phyloP scores from a whole-genome alignment of 257 asterid genomes.

The Petrea volubilis region DNA sequence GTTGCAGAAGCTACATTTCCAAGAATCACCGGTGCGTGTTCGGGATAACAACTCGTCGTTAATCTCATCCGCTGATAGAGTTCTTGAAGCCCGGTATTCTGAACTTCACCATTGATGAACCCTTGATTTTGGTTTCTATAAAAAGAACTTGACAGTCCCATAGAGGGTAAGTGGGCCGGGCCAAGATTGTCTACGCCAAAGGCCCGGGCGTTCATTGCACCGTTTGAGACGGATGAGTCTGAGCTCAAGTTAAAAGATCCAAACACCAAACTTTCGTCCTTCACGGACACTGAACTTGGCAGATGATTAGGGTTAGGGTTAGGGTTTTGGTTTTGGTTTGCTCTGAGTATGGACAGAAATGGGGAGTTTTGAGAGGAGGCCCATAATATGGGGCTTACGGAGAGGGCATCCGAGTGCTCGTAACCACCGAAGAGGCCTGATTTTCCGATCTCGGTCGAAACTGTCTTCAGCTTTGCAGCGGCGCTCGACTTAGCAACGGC shows the following conservation, averaged over 20 bases:
- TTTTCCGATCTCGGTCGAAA: constrained; percentile 37
- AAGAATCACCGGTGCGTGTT: constrained; percentile 36
- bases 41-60: constrained; percentile 40
- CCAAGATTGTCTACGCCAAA: constrained; percentile 35
- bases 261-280: constrained; percentile 40
- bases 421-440: constrained; percentile 34
- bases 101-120: constrained; percentile 31
- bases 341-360: constrained; percentile 52
- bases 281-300: constrained; percentile 18
- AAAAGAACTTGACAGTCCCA: constrained; percentile 26
- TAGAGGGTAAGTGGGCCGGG: constrained; percentile 30
- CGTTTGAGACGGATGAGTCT: constrained; percentile 4
- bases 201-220: constrained; percentile 21
- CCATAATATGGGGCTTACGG: constrained; percentile 47
- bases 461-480: constrained; percentile 45
- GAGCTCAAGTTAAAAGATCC: constrained; percentile 27
- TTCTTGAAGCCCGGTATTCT: constrained; percentile 56
- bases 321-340: constrained; percentile 49
- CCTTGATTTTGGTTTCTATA: constrained; percentile 46
- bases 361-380: constrained; percentile 53
- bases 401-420: constrained; percentile 32
- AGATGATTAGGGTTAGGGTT: constrained; percentile 40
- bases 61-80: constrained; percentile 57
- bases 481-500: constrained; percentile 33
- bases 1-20: constrained; percentile 41